Evolutionary conservation across 768 basidiomycete species (phyloP).

Genomic region (Naganishia randhawae): DNA sequence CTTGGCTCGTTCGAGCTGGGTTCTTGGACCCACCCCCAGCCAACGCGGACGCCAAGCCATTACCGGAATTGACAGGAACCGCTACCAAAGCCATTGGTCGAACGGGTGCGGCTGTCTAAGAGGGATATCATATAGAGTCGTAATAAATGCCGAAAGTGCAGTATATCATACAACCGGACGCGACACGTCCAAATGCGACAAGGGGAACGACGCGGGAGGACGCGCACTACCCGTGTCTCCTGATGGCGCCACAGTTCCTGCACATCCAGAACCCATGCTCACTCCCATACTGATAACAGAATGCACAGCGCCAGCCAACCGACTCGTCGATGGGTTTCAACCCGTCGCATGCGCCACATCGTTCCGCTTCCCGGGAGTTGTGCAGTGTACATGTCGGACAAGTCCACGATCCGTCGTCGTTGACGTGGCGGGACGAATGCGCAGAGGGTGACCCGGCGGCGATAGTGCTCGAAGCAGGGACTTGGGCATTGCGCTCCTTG

Average conservation of each 20-base stretch:
- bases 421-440: not conserved
- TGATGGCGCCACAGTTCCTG: slow-evolving; percentile 66
- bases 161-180: not conserved
- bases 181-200: not conserved
- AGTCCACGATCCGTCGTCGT: slow-evolving; percentile 41
- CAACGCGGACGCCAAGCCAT: slow-evolving; percentile 37
- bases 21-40: slow-evolving; percentile 62
- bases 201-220: not conserved
- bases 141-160: not conserved
- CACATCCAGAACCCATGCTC: slow-evolving; percentile 72
- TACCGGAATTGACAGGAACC: slow-evolving; percentile 45
- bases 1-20: slow-evolving; percentile 81
- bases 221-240: slow-evolving; percentile 49
- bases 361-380: slow-evolving; percentile 56
- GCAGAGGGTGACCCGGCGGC: not conserved
- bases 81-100: slow-evolving; percentile 48
- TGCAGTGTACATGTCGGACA: slow-evolving; percentile 63
- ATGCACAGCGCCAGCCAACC: slow-evolving; percentile 63
- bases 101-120: slow-evolving; percentile 32
- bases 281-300: slow-evolving; percentile 64
- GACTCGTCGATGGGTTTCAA: slow-evolving; percentile 51
- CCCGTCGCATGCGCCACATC: slow-evolving; percentile 63
- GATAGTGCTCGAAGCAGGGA: not conserved
- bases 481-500: not conserved
- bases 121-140: not conserved